These are phyloP conservation scores for Murraya paniculata DNA, from an alignment of 345 rosid genomes.

Conservation along the genomic window DNA sequence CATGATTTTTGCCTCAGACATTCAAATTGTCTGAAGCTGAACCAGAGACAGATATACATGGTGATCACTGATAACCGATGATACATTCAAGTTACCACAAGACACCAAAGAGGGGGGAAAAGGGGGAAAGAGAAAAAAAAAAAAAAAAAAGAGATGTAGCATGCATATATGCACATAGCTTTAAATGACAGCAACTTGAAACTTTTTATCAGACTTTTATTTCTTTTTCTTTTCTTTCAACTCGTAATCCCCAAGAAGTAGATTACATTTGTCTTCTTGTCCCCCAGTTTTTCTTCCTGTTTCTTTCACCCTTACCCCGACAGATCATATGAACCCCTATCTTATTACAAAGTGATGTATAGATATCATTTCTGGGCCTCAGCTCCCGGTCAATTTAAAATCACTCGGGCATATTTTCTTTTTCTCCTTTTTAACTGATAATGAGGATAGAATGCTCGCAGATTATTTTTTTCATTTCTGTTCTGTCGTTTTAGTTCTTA, in stretches of 20 bases:
- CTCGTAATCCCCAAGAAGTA: neutral
- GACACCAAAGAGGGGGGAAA: neutral
- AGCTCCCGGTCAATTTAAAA: neutral
- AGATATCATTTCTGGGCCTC: neutral
- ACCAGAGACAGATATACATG: neutral
- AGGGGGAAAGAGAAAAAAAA: no score
- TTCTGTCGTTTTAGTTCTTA: neutral
- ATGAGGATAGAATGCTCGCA: neutral
- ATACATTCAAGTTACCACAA: neutral
- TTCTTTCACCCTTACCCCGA: neutral
- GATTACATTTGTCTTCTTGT: constrained; percentile 1
- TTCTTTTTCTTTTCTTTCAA: neutral
- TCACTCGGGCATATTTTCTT: neutral
- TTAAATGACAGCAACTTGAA: neutral
- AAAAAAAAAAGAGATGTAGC: neutral
- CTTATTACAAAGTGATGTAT: neutral
- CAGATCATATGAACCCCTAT: no score
- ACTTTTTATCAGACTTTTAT: neutral
- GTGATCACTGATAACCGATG: neutral
- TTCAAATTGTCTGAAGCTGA: neutral
- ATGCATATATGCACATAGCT: neutral
- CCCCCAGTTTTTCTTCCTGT: neutral
- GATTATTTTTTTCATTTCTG: neutral
- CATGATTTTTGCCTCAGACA: neutral
- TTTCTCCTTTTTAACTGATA: neutral